Base-by-base conservation (phyloP, 139 green algal species). In the Gonium pectorale region DNA sequence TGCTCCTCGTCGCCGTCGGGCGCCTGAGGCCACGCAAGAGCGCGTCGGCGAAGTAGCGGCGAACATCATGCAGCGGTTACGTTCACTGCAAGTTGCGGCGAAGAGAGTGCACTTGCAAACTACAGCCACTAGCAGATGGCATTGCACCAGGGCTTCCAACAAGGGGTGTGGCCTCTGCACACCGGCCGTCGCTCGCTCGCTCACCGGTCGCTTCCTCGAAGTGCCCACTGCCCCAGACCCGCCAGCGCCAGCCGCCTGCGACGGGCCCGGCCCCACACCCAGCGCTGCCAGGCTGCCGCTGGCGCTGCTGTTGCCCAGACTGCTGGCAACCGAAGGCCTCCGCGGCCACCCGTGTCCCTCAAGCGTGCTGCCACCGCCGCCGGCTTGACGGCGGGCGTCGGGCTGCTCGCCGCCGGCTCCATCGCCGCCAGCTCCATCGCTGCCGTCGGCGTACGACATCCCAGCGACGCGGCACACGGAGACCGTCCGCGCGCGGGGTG, bases 391-490 rank as follows among this genome's bases (percentile, higher is more conserved):
- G 15, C 54, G 54, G 21, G 6, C 51, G 15, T 7, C 17, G 33
- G 15, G 33, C n/a, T 70, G 1, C n/a, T n/a, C n/a, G n/a, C n/a
- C 54, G 8, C 4, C 9, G 21, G 21, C 54, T 21, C 8, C 54
- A 63, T 21, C 54, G 5, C 4, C 54, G n/a, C n/a, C n/a, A n/a
- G n/a, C n/a, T n/a, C n/a, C n/a, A n/a, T n/a, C 69, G 44, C 69
- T 31, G 19, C 2, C 49, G 33, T 51, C 52, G 2, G 9, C 56
- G 59, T 82, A 82, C 38, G 41, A 35, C 40, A 82, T 29, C 1
- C 75, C 75, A 0, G 59, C 41, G 0, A 72, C 75, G 26, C 75
- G 54, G 40, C 75, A 82, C 27, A 72, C 27, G 4, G 75, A 71
- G 6, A 82, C 56, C 27, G 27, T 68, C 3, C 59, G 75, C 29